Conservation (phyloP, 495 filamentous ascomycete species). For the Penicillium macrosclerotiorum region DNA sequence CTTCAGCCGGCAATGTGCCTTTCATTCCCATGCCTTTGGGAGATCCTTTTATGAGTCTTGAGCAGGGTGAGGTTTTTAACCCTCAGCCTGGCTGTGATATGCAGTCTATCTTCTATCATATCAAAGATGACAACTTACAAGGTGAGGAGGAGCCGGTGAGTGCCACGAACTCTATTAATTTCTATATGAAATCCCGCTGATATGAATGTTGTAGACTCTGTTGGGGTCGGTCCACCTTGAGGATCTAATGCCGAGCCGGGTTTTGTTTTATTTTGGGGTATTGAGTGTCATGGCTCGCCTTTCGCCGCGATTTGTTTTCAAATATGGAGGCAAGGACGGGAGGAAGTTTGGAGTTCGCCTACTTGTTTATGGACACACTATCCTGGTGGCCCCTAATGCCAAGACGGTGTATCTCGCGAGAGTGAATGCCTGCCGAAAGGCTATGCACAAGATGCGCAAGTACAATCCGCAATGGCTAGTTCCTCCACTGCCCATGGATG, state of each 20-base stretch:
- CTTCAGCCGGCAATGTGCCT: not conserved
- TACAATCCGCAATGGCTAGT: constrained; percentile 25
- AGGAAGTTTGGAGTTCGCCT: constrained; percentile 25
- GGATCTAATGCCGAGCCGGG: too few relatives aligned
- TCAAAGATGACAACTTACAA: not conserved
- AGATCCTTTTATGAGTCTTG: too few relatives aligned
- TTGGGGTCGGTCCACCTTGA: too few relatives aligned
- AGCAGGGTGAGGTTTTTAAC: not conserved
- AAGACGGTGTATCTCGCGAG: constrained; percentile 15
- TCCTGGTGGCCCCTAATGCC: constrained; percentile 11
- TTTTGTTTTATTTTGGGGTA: constrained; percentile 36
- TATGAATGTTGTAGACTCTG: not conserved
- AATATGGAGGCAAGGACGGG: constrained; percentile 2
- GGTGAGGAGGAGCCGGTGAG: not conserved
- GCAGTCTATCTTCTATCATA: too few relatives aligned
- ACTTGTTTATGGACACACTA: constrained; percentile 33
- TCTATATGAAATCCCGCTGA: too few relatives aligned
- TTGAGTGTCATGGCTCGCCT: constrained; percentile 23
- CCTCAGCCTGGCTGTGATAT: not conserved
- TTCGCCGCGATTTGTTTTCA: constrained; percentile 27
- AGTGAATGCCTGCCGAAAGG: constrained; percentile 26
- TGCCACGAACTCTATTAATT: not conserved
- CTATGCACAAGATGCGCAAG: constrained; percentile 21
- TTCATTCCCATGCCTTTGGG: not conserved
- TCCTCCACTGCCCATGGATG: constrained; percentile 24